Evolutionary conservation across 129 eudicot genomes (phyloP).

Genomic region (Flaveria linearis): DNA sequence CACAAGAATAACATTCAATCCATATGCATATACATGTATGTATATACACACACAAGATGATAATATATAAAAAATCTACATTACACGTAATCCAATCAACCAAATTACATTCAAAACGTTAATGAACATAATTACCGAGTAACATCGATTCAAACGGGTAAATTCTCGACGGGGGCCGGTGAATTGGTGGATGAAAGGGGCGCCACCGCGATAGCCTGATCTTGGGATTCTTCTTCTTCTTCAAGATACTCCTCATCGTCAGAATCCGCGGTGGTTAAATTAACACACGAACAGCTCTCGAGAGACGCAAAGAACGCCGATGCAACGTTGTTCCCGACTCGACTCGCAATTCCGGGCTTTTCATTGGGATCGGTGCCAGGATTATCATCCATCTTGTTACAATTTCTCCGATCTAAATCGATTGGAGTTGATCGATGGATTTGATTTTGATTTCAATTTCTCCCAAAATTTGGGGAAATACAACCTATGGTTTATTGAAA

Average conservation of each 20-base stretch:
- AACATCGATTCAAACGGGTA: constrained; percentile 60
- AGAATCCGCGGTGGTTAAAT: constrained; percentile 68
- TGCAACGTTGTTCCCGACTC: constrained; percentile 77
- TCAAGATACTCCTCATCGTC: constrained; percentile 61
- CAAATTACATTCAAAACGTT: neutral
- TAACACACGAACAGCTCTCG: constrained; percentile 86
- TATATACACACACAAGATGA: neutral
- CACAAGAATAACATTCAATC: neutral
- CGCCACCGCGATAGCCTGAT: constrained; percentile 67
- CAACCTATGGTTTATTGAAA: neutral
- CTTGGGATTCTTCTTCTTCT: constrained; percentile 69
- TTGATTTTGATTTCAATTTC: neutral
- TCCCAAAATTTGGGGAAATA: neutral
- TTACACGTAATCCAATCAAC: neutral
- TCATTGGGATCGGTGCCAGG: constrained; percentile 36
- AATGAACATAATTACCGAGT: neutral
- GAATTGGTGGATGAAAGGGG: constrained; percentile 31
- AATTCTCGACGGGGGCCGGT: constrained; percentile 50
- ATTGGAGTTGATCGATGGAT: constrained; percentile 30
- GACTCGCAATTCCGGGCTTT: constrained; percentile 68
- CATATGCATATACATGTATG: neutral
- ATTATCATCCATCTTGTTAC: constrained; percentile 50
- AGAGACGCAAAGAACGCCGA: constrained; percentile 86
- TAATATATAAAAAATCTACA: neutral
- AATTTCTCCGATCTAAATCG: constrained; percentile 18